A percentile compares a stretch with the other conserved stretches of the same genome.
phyloP scores from a whole-genome alignment of 805 yeast genomes.

The Ogataea paradorogensis region DNA sequence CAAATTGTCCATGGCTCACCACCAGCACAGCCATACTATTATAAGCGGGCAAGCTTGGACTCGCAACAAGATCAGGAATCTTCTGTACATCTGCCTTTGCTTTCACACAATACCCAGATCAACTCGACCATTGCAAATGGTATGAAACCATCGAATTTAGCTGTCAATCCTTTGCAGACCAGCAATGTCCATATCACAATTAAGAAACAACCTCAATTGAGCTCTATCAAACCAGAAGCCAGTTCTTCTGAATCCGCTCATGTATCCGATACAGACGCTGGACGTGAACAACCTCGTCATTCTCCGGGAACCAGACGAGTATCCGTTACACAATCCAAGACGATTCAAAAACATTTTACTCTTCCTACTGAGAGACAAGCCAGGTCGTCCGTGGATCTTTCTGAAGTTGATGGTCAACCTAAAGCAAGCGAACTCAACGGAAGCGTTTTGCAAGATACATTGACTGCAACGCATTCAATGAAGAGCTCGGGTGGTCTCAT shows the following conservation, averaged over 20 bases:
- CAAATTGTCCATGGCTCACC: conserved; percentile 8
- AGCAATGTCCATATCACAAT: conserved; percentile 65
- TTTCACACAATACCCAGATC: conserved; percentile 13
- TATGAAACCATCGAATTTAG: conserved; percentile 60
- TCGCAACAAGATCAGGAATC: conserved; percentile 1
- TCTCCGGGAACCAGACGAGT: no score
- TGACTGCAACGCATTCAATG: conserved; percentile 12
- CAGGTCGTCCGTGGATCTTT: conserved; percentile 25
- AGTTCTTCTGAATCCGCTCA: conserved; percentile 28
- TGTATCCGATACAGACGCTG: no score
- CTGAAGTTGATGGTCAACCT: conserved; percentile 17
- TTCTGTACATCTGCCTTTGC: neutral
- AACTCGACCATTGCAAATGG: conserved; percentile 29
- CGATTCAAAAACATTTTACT: conserved; percentile 16
- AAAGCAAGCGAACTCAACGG: neutral
- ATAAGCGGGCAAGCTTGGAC: conserved; percentile 18
- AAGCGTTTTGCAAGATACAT: conserved; percentile 6
- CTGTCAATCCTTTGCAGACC: conserved; percentile 67
- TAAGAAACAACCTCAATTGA: conserved; percentile 49
- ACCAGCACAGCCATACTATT: conserved; percentile 14
- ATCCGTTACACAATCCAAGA: no score
- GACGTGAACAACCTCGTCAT: no score
- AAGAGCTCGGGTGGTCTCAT: conserved; percentile 59
- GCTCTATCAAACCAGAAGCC: conserved; percentile 2
- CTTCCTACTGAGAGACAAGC: conserved; percentile 17